Evolutionary conservation across 306 rosid genomes (phyloP).

Genomic region (Lagenaria siceraria): DNA sequence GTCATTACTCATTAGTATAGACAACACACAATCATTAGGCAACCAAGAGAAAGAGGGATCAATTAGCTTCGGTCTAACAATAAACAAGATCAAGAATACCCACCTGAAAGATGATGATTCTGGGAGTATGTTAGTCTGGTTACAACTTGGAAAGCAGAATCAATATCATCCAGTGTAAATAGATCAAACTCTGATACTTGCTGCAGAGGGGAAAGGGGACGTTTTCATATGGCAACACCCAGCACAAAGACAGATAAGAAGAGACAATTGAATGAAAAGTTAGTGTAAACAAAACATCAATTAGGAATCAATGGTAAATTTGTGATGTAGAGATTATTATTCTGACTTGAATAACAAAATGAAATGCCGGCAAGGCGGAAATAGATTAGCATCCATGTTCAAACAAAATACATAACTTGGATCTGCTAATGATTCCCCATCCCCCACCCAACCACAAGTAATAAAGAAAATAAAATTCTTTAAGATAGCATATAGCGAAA

Average conservation of each 20-base stretch:
- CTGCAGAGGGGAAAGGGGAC: constrained; percentile 24
- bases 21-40: not conserved
- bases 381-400: not conserved
- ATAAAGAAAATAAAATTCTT: not conserved
- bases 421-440: not conserved
- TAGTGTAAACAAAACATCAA: not conserved
- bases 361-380: not conserved
- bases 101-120: constrained; percentile 87
- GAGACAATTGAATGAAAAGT: not conserved
- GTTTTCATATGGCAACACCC: not conserved
- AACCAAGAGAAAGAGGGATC: not conserved
- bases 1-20: not conserved
- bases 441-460: not conserved
- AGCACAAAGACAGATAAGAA: not conserved
- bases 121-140: constrained; percentile 90
- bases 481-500: not conserved
- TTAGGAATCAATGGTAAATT: not conserved
- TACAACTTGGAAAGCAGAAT: constrained; percentile 71
- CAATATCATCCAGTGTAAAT: constrained; percentile 85
- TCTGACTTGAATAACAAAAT: not conserved
- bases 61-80: not conserved
- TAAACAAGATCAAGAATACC: not conserved
- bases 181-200: constrained; percentile 89
- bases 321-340: not conserved
- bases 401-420: not conserved